phyloP scores from a whole-genome alignment of 2,329 filamentous ascomycete species.

The Pseudogymnoascus sp. region DNA sequence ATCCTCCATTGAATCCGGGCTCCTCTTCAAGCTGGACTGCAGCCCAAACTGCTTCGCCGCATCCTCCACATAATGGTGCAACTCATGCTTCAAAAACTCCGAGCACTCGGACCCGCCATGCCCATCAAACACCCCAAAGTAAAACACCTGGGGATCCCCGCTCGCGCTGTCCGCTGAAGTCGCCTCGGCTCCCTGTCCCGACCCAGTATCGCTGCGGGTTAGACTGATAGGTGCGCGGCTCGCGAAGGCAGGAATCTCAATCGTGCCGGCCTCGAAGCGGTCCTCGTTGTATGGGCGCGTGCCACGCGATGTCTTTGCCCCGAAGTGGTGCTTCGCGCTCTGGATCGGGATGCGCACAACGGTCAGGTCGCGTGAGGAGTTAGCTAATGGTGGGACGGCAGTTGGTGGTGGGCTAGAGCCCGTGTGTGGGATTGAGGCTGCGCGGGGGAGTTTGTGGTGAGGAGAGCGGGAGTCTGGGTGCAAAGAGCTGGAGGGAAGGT shows the following conservation, averaged over 20 bases:
- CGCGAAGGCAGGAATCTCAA: conserved; percentile 88
- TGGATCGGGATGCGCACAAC: conserved; percentile 90
- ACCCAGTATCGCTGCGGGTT: conserved; percentile 17
- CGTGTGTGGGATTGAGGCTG: conserved; percentile 73
- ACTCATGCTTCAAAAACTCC: conserved; percentile 70
- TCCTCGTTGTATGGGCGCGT: conserved; percentile 89
- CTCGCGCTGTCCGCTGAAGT: conserved; percentile 67
- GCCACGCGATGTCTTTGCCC: conserved; percentile 68
- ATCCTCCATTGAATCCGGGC: conserved; percentile 21
- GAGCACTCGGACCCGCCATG: conserved; percentile 88
- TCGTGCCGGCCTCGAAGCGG: conserved; percentile 84
- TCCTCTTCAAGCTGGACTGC: conserved; percentile 58
- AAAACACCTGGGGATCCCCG: conserved; percentile 93
- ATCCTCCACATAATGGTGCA: conserved; percentile 85
- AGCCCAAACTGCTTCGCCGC: conserved; percentile 69
- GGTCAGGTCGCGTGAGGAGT: conserved; percentile 66
- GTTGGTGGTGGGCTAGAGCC: conserved; percentile 46
- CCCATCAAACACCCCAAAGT: conserved; percentile 93
- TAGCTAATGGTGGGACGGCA: conserved; percentile 50
- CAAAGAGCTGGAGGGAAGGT: conserved; percentile 85
- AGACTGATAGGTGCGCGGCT: conserved; percentile 65
- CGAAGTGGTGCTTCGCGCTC: conserved; percentile 94
- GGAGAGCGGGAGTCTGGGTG: conserved; percentile 73
- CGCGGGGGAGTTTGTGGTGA: conserved; percentile 78
- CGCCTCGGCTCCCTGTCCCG: conserved; percentile 39